Percentiles rank a stretch among this genome's conserved stretches.
phyloP scores from a whole-genome alignment of 1,284 basidiomycete species.

The Pyrrhoderma lamaoense region DNA sequence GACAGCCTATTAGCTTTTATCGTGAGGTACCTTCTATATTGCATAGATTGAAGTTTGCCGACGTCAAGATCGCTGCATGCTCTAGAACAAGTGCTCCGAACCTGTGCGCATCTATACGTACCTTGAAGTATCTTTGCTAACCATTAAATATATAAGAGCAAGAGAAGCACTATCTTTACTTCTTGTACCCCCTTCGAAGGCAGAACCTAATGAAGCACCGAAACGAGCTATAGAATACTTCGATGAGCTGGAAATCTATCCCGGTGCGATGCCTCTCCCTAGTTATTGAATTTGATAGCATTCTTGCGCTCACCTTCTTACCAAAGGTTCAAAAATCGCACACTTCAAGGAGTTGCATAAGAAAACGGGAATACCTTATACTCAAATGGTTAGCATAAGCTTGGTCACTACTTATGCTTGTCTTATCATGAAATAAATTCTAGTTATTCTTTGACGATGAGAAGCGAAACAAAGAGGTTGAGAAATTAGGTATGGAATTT shows the following conservation, averaged over 20 bases:
- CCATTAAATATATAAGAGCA: slow-evolving; percentile 44
- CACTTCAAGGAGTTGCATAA: slow-evolving; percentile 76
- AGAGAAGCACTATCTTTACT: slow-evolving; percentile 67
- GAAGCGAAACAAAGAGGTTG: slow-evolving; percentile 67
- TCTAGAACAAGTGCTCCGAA: slow-evolving; percentile 67
- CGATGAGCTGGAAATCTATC: slow-evolving; percentile 80
- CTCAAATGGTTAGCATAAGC: slow-evolving; percentile 62
- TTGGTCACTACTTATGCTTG: slow-evolving; percentile 10
- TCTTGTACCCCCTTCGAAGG: slow-evolving; percentile 45
- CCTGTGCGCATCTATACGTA: slow-evolving; percentile 49
- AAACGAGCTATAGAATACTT: slow-evolving; percentile 62
- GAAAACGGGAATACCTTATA: slow-evolving; percentile 75
- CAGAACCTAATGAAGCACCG: slow-evolving; percentile 31
- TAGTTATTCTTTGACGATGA: slow-evolving; percentile 86
- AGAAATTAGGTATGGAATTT: slow-evolving; percentile 46
- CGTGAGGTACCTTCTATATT: slow-evolving; percentile 72
- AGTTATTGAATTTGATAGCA: not conserved
- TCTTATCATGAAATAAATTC: too few relatives aligned
- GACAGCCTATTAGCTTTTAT: slow-evolving; percentile 60
- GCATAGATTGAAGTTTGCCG: slow-evolving; percentile 46
- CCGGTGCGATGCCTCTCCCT: slow-evolving; percentile 39
- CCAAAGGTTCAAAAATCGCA: slow-evolving; percentile 65
- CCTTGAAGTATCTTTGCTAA: not conserved
- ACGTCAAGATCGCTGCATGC: slow-evolving; percentile 63
- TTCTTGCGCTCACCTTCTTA: not conserved